Evolutionary conservation across 2,329 filamentous ascomycete genomes (phyloP).

Genomic region (Pseudogymnoascus sp.): DNA sequence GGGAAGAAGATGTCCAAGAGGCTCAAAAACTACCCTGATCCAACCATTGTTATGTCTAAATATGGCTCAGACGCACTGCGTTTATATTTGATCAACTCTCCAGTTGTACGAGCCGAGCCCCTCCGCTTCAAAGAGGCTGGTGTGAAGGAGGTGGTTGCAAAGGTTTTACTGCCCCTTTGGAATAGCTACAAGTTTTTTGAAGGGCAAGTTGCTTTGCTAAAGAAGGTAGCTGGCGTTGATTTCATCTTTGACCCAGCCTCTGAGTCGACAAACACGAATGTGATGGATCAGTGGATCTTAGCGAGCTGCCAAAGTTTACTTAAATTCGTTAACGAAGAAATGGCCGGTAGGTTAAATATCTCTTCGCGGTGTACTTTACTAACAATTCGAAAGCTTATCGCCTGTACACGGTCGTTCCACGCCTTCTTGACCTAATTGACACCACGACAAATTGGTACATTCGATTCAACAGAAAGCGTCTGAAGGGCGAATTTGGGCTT

Average conservation of each 20-base stretch:
- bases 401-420: constrained; percentile 85
- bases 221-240: constrained; percentile 74
- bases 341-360: constrained; percentile 57
- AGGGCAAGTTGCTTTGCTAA: constrained; percentile 75
- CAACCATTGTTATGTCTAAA: constrained; percentile 71
- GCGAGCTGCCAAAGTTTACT: constrained; percentile 87
- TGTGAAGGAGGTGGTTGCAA: constrained; percentile 91
- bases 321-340: constrained; percentile 87
- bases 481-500: constrained; percentile 83
- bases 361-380: constrained; percentile 10
- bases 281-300: constrained; percentile 95
- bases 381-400: constrained; percentile 50
- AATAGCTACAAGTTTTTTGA: constrained; percentile 97
- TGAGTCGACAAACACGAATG: constrained; percentile 73
- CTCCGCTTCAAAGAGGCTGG: constrained; percentile 85
- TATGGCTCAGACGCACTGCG: constrained; percentile 90
- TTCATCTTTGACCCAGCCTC: constrained; percentile 73
- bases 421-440: constrained; percentile 77
- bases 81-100: constrained; percentile 95
- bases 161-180: constrained; percentile 86
- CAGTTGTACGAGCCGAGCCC: constrained; percentile 86
- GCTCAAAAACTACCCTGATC: constrained; percentile 93
- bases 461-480: constrained; percentile 80
- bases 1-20: constrained; percentile 99
- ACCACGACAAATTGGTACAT: constrained; percentile 99